Base-by-base conservation (phyloP, 306 rosid species). In the Prunus davidiana region DNA sequence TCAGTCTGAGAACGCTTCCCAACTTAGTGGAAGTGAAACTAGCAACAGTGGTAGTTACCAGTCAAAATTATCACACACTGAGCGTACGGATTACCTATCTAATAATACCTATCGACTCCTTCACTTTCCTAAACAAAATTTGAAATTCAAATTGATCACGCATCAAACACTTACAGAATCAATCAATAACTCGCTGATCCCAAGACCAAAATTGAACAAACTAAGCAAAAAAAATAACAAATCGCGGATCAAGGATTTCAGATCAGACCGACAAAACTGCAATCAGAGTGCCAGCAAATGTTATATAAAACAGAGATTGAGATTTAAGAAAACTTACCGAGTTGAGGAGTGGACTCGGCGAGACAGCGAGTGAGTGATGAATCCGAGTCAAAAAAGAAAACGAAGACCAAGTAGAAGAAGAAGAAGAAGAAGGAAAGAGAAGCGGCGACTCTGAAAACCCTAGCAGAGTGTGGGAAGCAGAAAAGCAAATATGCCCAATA, bases 361-460 rank as follows among this genome's bases (percentile, higher is more conserved):
- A 46, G 51, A 56, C 3, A 51, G 77, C 72, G 50, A 70, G 45
- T 58, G 62, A 76, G 63, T 47, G 80, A 69, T 71, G 52, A 20
- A 69, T 47, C 56, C 58, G 60, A 75, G n/a, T 64, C 65, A 55
- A 32, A 27, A 38, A 14, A 72, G 51, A 30, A 13, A 20, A 34
- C 69, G 65, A 5, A 45, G 60, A 32, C 18, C 64, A 76, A 49
- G 57, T 49, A 57, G 57, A 49, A 47, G 68, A 18, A 47, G 82
- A 52, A 72, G 84, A n/a, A 14, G 63, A 0, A 38, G 66, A 47
- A 49, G 80, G 43, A 38, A 20, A 67, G 38, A 54, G 72, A 58
- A 82, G 91, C 90, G 90, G 90, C 91, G 82, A 89, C 82, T 86
- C 86, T 76, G 92, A 34, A 86, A 91, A 91, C 96, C 96, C 96